phyloP scores from a whole-genome alignment of 148 eudicot genomes.

The Chenopodium suecicum region DNA sequence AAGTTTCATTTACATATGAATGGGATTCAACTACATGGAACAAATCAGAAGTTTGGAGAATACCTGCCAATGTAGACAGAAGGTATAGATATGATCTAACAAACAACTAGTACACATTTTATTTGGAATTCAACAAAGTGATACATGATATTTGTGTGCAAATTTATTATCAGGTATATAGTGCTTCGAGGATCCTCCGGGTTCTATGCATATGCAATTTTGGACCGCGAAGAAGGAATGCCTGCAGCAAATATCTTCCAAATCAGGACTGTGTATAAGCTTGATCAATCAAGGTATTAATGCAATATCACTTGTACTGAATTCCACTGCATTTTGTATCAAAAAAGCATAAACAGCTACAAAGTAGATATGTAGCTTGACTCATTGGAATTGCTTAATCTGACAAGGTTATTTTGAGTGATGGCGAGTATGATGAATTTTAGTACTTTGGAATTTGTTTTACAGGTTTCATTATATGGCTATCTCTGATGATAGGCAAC shows the following conservation, averaged over 20 bases:
- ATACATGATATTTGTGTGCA: background rate
- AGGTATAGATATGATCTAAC: constrained; percentile 30
- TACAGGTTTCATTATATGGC: constrained; percentile 81
- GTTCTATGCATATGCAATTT: constrained; percentile 48
- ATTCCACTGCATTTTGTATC: background rate
- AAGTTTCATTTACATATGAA: constrained; percentile 49
- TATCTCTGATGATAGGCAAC: constrained; percentile 58
- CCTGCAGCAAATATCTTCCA: constrained; percentile 39
- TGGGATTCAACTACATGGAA: constrained; percentile 42
- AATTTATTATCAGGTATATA: constrained; percentile 39
- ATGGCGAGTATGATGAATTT: background rate
- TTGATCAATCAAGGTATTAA: constrained; percentile 29
- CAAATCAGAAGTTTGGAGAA: constrained; percentile 15
- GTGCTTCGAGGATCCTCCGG: constrained; percentile 52
- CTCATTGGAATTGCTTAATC: background rate
- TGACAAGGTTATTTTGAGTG: too few species aligned
- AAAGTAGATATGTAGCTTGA: background rate
- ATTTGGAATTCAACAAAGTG: background rate
- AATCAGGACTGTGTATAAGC: constrained; percentile 55
- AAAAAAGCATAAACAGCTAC: background rate
- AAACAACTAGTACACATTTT: background rate
- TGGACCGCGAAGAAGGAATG: constrained; percentile 46
- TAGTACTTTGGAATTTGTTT: background rate
- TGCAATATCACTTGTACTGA: background rate
- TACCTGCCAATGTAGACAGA: constrained; percentile 54